These are phyloP conservation scores for Oidium heveae DNA, from an alignment of 2,329 filamentous ascomycete genomes.

Conservation along the genomic window DNA sequence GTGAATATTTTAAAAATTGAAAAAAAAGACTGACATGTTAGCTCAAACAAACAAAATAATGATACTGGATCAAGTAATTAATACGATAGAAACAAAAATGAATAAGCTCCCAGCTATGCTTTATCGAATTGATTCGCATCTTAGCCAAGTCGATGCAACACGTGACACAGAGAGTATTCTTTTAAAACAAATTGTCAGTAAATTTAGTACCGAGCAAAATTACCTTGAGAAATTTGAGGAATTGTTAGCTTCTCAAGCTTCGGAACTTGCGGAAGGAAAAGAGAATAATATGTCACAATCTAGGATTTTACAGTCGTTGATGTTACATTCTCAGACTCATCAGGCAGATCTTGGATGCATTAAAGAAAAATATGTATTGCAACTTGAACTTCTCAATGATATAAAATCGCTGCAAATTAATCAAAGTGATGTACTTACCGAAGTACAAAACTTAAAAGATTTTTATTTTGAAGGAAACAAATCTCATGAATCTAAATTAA, in stretches of 20 bases:
- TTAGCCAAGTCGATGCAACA: not conserved
- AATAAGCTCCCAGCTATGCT: not conserved
- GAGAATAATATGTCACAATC: not conserved
- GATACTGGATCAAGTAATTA: not conserved
- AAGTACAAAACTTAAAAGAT: too few relatives aligned
- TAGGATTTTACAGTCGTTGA: not conserved
- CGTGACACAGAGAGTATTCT: slow-evolving; percentile 1
- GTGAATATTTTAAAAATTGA: not conserved
- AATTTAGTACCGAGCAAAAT: not conserved
- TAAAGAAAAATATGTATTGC: slow-evolving; percentile 2
- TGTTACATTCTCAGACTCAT: not conserved
- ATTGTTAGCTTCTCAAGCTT: not conserved
- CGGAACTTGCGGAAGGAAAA: not conserved
- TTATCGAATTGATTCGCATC: not conserved
- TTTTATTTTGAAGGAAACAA: too few relatives aligned
- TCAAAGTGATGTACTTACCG: too few relatives aligned
- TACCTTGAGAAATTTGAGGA: slow-evolving; percentile 3
- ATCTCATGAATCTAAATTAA: too few relatives aligned
- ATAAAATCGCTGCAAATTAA: too few relatives aligned
- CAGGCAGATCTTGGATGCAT: not conserved
- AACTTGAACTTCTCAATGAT: not conserved
- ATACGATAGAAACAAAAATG: not conserved
- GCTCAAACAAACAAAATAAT: not conserved
- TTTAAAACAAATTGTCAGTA: slow-evolving; percentile 1
- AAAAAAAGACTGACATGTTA: not conserved